Conservation (phyloP, 768 basidiomycete species). For the Asterophora lycoperdoides region DNA sequence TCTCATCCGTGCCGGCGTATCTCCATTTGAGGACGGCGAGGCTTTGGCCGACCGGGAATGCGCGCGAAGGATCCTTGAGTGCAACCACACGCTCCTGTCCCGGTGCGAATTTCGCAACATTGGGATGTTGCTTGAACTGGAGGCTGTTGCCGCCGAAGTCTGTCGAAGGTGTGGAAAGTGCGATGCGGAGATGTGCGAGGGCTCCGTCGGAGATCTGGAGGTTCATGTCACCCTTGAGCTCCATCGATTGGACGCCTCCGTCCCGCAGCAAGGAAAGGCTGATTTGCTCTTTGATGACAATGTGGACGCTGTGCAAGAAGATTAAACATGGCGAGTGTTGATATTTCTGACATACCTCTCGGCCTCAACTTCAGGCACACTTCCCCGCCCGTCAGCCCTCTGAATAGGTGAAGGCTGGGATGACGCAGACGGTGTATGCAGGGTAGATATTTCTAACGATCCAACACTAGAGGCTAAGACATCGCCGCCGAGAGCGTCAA, state of each 20-base stretch:
- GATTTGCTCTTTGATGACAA: conserved; percentile 79
- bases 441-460: conserved; percentile 38
- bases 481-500: conserved; percentile 85
- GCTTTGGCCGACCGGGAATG: conserved; percentile 85
- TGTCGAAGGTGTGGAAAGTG: conserved; percentile 50
- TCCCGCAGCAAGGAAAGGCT: conserved; percentile 81
- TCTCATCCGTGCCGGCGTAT: conserved; percentile 87
- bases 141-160: conserved; percentile 62
- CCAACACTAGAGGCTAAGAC: conserved; percentile 45
- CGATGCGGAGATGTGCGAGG: conserved; percentile 67
- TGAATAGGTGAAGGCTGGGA: conserved; percentile 40
- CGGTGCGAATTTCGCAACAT: conserved; percentile 81
- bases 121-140: conserved; percentile 97
- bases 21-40: conserved; percentile 92
- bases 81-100: conserved; percentile 62
- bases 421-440: conserved; percentile 42
- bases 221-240: conserved; percentile 94
- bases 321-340: neutral
- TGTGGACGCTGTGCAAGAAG: conserved; percentile 85
- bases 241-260: conserved; percentile 86
- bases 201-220: conserved; percentile 76
- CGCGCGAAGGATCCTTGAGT: conserved; percentile 75
- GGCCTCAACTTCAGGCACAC: conserved; percentile 68
- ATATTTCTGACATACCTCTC: conserved; percentile 53
- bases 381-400: conserved; percentile 50